A percentile compares a stretch with the other conserved stretches of the same genome.
Evolutionary conservation across 495 filamentous ascomycete genomes (phyloP).

Genomic region (Gamarada debralockiae): DNA sequence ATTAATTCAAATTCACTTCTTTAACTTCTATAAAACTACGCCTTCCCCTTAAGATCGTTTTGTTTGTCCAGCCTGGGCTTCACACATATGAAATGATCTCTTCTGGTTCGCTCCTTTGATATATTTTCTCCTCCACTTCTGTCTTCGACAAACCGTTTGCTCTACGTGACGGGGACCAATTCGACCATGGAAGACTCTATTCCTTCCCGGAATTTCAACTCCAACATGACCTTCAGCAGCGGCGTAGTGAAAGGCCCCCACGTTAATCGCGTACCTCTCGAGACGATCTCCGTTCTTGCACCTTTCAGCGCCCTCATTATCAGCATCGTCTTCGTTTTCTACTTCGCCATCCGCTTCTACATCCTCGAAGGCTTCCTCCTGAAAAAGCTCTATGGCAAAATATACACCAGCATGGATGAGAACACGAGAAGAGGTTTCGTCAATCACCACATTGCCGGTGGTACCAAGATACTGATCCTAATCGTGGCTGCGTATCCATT

Average conservation of each 20-base stretch:
- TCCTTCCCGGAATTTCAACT: background rate
- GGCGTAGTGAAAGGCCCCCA: constrained; percentile 11
- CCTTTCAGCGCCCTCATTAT: constrained; percentile 43
- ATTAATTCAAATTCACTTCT: too few relatives aligned
- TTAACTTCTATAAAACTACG: too few relatives aligned
- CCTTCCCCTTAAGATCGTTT: too few relatives aligned
- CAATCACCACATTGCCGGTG: constrained; percentile 46
- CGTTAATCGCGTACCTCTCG: constrained; percentile 17
- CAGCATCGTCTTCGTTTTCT: constrained; percentile 36
- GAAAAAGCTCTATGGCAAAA: constrained; percentile 31
- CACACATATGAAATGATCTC: too few relatives aligned
- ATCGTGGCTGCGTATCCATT: constrained; percentile 43
- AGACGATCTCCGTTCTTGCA: constrained; percentile 35
- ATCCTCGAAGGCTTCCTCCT: constrained; percentile 41
- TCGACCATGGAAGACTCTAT: too few relatives aligned
- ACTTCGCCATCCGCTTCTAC: constrained; percentile 41
- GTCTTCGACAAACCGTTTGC: too few relatives aligned
- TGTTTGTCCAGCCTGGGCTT: too few relatives aligned
- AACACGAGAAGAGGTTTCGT: constrained; percentile 40
- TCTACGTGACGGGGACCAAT: too few relatives aligned
- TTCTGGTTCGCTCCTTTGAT: too few relatives aligned
- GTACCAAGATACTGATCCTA: constrained; percentile 40
- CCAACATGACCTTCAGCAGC: background rate
- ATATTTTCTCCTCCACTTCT: too few relatives aligned
- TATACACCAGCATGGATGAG: constrained; percentile 35